Base-by-base conservation (phyloP, 257 asterid genomes). In the Lycium ferocissimum region DNA sequence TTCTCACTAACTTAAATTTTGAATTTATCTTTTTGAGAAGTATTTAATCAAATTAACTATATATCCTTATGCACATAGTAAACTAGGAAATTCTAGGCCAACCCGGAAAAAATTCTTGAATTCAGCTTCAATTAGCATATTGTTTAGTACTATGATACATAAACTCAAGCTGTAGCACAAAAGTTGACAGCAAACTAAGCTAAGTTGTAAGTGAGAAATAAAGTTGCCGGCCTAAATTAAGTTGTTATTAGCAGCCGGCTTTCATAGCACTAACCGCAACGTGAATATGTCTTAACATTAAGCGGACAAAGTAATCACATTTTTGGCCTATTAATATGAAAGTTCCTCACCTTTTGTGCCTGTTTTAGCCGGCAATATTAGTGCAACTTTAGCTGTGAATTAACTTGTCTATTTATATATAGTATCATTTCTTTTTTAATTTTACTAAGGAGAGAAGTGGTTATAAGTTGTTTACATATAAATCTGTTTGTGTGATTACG, bases 311-410 rank as follows among this genome's bases (percentile, higher is more conserved):
- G 61, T 17, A 84, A 54, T 80, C 75, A 84, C 65, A 13, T 80
- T 70, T 61, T 81, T 81, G 61, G 66, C 51, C 83, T 53, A 56
- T 59, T 59, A 54, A 54, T 51, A 81, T 62, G 61, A 40, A 81
- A 81, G 59, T 61, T 81, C 62, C 86, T 49, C 40, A 17, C 83
- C 26, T 18, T 67, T 84, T 85, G 87, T 85, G 84, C 88, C 79
- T 78, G 69, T 87, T 86, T 85, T 90, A 90, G 93, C 87, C 87
- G 87, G 87, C 87, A 85, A 7, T 51, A 67, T 56, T 85, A 85
- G 87, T 85, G 80, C 82, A 67, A 38, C 40, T 76, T 85, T 84
- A 78, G 82, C 82, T 78, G 82, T 78, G 65, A 78, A 22, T 73
- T 73, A 3, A 76, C 10, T 78, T 78, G 47, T 54, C 26, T 53